A percentile compares a stretch with the other conserved stretches of the same genome.
These are phyloP conservation scores for Boeremia lycopersici DNA, from an alignment of 2,329 filamentous ascomycete species.

Conservation along the genomic window DNA sequence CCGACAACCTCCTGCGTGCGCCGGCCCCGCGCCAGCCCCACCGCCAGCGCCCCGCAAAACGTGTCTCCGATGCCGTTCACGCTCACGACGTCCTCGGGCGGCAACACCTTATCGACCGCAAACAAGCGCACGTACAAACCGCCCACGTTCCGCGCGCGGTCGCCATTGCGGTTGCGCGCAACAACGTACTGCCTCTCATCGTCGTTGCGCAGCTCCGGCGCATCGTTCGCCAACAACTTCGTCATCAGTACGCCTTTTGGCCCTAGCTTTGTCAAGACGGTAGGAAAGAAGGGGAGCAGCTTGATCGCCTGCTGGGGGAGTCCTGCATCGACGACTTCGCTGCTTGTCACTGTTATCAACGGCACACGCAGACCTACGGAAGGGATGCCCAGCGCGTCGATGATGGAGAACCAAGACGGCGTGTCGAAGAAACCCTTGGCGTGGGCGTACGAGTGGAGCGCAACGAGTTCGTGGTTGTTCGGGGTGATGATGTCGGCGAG, in stretches of 20 bases:
- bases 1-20: constrained; percentile 69
- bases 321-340: constrained; percentile 74
- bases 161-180: constrained; percentile 59
- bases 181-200: constrained; percentile 74
- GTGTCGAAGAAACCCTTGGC: constrained; percentile 71
- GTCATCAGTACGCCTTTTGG: constrained; percentile 76
- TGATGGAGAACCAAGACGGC: constrained; percentile 75
- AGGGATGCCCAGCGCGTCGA: constrained; percentile 79
- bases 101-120: constrained; percentile 68
- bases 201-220: constrained; percentile 68
- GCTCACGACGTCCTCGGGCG: constrained; percentile 71
- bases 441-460: constrained; percentile 77
- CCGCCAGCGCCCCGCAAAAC: constrained; percentile 83
- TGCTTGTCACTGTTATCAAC: constrained; percentile 71
- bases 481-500: constrained; percentile 79
- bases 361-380: constrained; percentile 71
- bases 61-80: constrained; percentile 97
- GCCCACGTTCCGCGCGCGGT: constrained; percentile 57
- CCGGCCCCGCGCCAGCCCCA: constrained; percentile 68
- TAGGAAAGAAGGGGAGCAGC: constrained; percentile 86
- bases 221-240: constrained; percentile 69
- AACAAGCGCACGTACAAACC: constrained; percentile 83
- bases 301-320: constrained; percentile 84
- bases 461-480: constrained; percentile 78
- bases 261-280: constrained; percentile 84